Percentiles rank a stretch among this genome's conserved stretches.
Evolutionary conservation across 202 grass and related monocot species (phyloP).

Genomic region (Carex arenaria): DNA sequence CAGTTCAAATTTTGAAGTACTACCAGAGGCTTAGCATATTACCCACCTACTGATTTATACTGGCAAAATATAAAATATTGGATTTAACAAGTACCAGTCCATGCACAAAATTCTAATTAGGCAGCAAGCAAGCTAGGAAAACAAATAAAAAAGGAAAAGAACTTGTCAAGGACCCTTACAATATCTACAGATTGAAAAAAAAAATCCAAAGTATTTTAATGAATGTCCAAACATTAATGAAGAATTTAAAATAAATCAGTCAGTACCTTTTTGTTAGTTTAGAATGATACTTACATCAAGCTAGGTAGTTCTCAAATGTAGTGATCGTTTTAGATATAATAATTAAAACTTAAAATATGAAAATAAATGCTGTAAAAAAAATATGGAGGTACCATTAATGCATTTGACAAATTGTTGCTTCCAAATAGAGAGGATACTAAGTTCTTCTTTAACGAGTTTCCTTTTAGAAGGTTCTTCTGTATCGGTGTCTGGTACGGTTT

Average conservation of each 20-base stretch:
- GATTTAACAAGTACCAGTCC: background rate
- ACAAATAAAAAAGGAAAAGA: background rate
- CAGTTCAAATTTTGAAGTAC: background rate
- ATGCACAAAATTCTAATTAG: background rate
- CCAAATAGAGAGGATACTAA: constrained; percentile 48
- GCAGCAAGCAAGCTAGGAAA: background rate
- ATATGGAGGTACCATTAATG: constrained; percentile 41
- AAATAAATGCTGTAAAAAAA: background rate
- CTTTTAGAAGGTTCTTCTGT: constrained; percentile 36
- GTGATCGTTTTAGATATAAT: background rate
- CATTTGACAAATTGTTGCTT: constrained; percentile 61
- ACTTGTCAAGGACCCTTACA: background rate
- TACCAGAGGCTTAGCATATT: background rate
- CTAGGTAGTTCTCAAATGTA: background rate
- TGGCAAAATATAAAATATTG: background rate
- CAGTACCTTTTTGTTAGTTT: background rate
- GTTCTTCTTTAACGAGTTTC: constrained; percentile 18
- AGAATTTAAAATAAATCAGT: background rate
- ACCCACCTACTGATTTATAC: background rate
- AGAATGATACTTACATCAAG: background rate
- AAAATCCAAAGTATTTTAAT: background rate
- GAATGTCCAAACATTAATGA: background rate
- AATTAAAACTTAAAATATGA: background rate
- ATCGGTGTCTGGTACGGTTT: constrained; percentile 51
- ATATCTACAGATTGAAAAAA: background rate